Conservation (phyloP, 768 basidiomycete species). For the Pleurotus citrinopileatus region DNA sequence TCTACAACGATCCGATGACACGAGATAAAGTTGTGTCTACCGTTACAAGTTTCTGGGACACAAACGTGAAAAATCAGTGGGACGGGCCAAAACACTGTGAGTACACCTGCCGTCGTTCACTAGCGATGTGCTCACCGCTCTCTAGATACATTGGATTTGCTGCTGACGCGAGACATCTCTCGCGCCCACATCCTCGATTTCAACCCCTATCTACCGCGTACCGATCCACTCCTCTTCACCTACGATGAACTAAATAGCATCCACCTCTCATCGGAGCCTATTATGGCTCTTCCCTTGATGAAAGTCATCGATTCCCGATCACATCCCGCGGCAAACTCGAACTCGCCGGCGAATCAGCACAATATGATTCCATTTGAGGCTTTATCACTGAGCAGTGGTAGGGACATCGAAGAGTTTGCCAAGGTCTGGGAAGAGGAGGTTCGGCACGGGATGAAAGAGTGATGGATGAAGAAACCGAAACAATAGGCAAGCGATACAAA, state of each 20-base stretch:
- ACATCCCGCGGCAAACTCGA: slow-evolving; percentile 66
- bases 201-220: slow-evolving; percentile 81
- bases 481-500: too few relatives aligned
- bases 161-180: slow-evolving; percentile 77
- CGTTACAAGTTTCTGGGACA: slow-evolving; percentile 65
- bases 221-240: slow-evolving; percentile 85
- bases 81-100: slow-evolving; percentile 60
- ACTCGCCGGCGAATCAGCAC: slow-evolving; percentile 74
- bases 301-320: slow-evolving; percentile 70
- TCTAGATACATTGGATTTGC: slow-evolving; percentile 81
- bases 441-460: slow-evolving; percentile 20
- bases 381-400: slow-evolving; percentile 72
- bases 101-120: slow-evolving; percentile 20
- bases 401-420: slow-evolving; percentile 70
- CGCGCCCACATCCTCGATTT: slow-evolving; percentile 87
- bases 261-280: slow-evolving; percentile 15
- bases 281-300: slow-evolving; percentile 35
- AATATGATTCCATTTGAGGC: slow-evolving; percentile 94
- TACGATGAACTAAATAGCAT: slow-evolving; percentile 69
- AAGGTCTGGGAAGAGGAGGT: slow-evolving; percentile 60
- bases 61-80: slow-evolving; percentile 62
- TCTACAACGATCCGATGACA: slow-evolving; percentile 63
- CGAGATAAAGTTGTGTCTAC: slow-evolving; percentile 48
- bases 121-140: slow-evolving; percentile 1
- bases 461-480: too few relatives aligned